Evolutionary conservation across 345 rosid genomes (phyloP).

Genomic region (Balakata baccata): DNA sequence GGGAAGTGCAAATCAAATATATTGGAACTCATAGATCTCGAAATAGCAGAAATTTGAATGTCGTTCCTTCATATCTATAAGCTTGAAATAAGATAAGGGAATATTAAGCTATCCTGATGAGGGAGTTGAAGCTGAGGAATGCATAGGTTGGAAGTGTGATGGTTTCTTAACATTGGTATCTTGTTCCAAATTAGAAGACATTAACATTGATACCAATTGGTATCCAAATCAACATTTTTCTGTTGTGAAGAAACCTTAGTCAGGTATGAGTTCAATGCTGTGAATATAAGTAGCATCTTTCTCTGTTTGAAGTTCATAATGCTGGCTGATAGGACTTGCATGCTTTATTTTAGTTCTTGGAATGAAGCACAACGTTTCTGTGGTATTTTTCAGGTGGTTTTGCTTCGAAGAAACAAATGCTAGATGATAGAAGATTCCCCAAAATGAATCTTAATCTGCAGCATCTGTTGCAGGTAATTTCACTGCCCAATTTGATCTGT

Average conservation of each 20-base stretch:
- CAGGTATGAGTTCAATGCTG: not conserved
- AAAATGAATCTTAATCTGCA: conserved; percentile 94
- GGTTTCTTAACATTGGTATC: not conserved
- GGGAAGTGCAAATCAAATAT: not conserved
- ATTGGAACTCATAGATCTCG: not conserved
- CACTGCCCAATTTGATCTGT: not conserved
- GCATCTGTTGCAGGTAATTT: conserved; percentile 78
- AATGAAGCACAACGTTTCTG: not conserved
- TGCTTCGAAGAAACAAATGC: conserved; percentile 83
- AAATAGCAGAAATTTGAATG: not conserved
- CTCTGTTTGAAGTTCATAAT: not conserved
- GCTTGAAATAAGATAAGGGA: not conserved
- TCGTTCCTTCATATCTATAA: not conserved
- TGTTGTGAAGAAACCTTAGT: not conserved
- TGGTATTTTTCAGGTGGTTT: conserved; percentile 59
- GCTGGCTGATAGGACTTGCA: conserved; percentile 7
- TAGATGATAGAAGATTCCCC: conserved; percentile 86
- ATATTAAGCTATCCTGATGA: not conserved
- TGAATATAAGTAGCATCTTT: not conserved
- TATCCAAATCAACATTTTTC: not conserved
- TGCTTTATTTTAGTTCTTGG: not conserved
- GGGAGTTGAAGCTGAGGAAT: not conserved
- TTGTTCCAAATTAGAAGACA: not conserved
- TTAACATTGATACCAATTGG: not conserved
- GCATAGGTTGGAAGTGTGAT: not conserved